Percentiles rank a stretch among this genome's conserved stretches.
Conservation (phyloP, 129 eudicot species). For the Artemisia tridentata region DNA sequence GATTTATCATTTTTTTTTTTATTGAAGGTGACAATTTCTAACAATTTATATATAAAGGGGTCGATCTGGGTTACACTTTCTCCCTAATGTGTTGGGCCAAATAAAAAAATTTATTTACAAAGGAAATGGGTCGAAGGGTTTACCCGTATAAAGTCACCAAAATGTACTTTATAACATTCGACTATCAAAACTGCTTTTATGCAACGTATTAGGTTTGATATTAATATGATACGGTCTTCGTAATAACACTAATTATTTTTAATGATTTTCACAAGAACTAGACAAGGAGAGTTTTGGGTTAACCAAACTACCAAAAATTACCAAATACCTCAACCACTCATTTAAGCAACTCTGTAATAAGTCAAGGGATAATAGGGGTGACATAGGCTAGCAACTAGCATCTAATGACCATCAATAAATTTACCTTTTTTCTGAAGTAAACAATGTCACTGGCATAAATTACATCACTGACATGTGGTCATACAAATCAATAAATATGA, state of each 20-base stretch:
- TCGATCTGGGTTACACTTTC: background rate
- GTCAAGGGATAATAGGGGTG: no score
- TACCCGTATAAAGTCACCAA: background rate
- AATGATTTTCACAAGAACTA: no score
- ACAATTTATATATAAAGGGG: background rate
- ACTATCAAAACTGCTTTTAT: background rate
- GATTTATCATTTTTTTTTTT: background rate
- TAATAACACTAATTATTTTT: background rate
- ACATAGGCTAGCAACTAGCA: no score
- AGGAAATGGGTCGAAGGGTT: background rate
- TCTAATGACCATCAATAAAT: no score
- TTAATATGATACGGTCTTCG: background rate
- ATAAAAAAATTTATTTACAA: background rate
- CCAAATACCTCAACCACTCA: no score
- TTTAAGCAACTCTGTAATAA: no score
- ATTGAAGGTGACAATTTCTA: background rate
- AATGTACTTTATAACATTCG: background rate
- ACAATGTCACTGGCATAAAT: no score
- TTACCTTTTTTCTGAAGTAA: no score
- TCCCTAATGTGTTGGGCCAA: background rate
- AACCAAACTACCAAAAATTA: no score
- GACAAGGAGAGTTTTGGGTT: no score
- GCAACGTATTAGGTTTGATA: background rate
- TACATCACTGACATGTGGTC: no score
- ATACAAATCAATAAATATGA: background rate